Base-by-base conservation (phyloP, 169 alveolate genomes). In the Eimeria necatrix region DNA sequence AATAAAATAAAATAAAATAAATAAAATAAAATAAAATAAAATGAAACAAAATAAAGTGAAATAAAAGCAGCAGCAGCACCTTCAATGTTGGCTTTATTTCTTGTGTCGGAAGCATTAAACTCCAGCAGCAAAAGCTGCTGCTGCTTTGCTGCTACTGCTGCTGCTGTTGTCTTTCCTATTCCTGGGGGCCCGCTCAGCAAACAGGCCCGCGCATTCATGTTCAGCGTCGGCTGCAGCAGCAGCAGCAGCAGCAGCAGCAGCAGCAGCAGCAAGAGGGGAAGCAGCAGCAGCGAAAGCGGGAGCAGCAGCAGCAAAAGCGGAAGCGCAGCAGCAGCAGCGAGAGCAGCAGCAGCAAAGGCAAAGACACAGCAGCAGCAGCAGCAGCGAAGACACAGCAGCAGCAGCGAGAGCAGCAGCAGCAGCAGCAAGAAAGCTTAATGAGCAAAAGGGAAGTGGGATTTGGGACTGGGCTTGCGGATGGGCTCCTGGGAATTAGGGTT, bases 171-270 rank as follows among this genome's bases (percentile, higher is more conserved):
- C 97, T 99, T 99, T 16, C 99, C 99, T 49, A 99, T 98, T 22
- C 99, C 99, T 16, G 99, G 99, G 14, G 99, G 99, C 2, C 99
- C 99, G 26, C 99, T 97, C 46, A 99, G 97, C 83, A 99, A 96
- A 7, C 98, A 99, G 3, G 99, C 99, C 85, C 96, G 96, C 12
- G 99, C 99, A 95, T 98, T 98, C 7, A 97, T 46, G 91, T 98
- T 98, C 87, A 94, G 96, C 16, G 84, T 84, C 81, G 97, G 94
- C 6, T 93, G 96, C 78, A 93, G 26, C 78, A 16, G 64, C 64
- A 9, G 64, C 64, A 9, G 64, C 64, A 9, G 64, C 64, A 9
- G 64, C 64, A 9, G 64, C 64, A 9, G 64, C 64, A 9, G 64
- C 64, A 9, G n/a, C n/a, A n/a, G n/a, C n/a, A n/a, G n/a, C 8